Base-by-base conservation (phyloP, 2,329 filamentous ascomycete species). In the Triangularia verruculosa region DNA sequence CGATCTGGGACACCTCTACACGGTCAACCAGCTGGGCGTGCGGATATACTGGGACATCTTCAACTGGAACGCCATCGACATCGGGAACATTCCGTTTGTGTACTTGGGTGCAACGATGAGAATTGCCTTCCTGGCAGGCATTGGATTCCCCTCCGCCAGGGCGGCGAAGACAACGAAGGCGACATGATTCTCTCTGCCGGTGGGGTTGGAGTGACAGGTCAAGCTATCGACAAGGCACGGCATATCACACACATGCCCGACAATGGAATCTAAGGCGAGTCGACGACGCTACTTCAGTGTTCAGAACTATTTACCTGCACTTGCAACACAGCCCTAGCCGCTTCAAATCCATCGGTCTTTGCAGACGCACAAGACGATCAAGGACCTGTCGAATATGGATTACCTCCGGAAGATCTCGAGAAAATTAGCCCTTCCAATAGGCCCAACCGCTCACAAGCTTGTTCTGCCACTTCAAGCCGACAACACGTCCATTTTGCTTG, bases 1-100 rank as follows among this genome's bases (percentile, higher is more conserved):
- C n/a, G 91, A 94, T 74, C 74, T 92, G 32, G 91, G 90, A 3
- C 91, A 93, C 74, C 77, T 93, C 61, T 90, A 87, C 75, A 86
- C 86, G 34, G 82, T 93, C 64, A 77, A 79, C 34, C 78, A 78
- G 27, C 78, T 89, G 28, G 90, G 90, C 0, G 68, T 73, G 12
- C 76, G 78, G 8, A 78, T 91, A n/a, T 92, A 89, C 75, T 90
- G 85, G 81, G 79, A 85, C 67, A 78, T 84, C 27, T 70, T 75
- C 67, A 73, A 75, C 9, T 92, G 89, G 89, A 91, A 89, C 73
- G 80, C 81, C 12, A 89, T 89, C 66, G 86, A 87, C 67, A 85
- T 82, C 80, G 89, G 88, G 1, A 91, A 90, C 71, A 81, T 91
- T 15, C 83, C 82, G 0, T 90, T 89, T 75, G 89, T 92, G 27